phyloP scores from a whole-genome alignment of 371 early-diverging fungal species.

The Smittium culicis region DNA sequence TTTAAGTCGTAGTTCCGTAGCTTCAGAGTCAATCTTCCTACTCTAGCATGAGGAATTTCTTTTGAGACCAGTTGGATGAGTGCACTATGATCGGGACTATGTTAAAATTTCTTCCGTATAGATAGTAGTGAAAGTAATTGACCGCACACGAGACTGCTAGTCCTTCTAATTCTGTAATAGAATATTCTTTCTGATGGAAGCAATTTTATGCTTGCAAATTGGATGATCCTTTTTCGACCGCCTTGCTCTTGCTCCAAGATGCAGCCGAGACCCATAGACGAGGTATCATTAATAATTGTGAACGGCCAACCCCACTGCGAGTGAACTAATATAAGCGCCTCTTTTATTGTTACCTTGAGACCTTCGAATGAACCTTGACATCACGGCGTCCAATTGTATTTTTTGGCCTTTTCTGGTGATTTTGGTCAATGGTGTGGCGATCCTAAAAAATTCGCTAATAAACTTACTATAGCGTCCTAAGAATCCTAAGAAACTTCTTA shows the following conservation, averaged over 20 bases:
- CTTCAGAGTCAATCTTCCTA: slow-evolving; percentile 4
- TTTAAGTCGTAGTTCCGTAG: not conserved
- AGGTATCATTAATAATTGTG: not conserved
- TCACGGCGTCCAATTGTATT: not conserved
- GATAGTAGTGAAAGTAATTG: slow-evolving; percentile 3
- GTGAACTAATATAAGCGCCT: not conserved
- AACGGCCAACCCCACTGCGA: not conserved
- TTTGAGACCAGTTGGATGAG: not conserved
- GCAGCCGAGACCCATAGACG: not conserved
- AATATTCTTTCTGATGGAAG: not conserved
- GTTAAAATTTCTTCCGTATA: slow-evolving; percentile 3
- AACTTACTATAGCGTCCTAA: slow-evolving; percentile 19
- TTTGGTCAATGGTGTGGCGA: slow-evolving; percentile 17
- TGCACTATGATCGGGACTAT: not conserved
- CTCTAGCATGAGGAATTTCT: not conserved
- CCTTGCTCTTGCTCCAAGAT: not conserved
- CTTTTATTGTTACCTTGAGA: not conserved
- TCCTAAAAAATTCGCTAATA: slow-evolving; percentile 13
- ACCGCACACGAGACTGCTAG: not conserved
- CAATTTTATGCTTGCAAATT: not conserved
- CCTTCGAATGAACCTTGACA: not conserved
- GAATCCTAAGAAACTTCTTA: slow-evolving; percentile 18
- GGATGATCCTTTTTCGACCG: not conserved
- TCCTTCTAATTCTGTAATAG: slow-evolving; percentile 5
- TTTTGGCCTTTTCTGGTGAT: slow-evolving; percentile 15